Conservation (phyloP, 2,329 filamentous ascomycete species). For the Madurella fahalii region DNA sequence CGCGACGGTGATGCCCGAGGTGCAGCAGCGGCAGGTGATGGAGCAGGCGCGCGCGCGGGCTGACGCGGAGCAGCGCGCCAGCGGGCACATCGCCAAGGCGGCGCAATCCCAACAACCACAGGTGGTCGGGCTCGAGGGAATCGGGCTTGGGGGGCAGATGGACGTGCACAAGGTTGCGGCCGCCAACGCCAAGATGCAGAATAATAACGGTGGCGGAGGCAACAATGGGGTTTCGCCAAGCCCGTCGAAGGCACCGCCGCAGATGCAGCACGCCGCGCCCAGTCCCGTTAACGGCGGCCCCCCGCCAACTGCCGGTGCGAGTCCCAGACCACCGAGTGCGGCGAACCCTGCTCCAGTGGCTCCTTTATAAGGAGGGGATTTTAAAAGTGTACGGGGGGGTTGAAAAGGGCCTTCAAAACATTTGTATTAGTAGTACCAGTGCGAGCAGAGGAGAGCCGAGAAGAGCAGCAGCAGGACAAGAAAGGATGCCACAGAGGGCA, state of each 20-base stretch:
- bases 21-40: constrained; percentile 47
- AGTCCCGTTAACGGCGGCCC: constrained; percentile 19
- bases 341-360: constrained; percentile 8
- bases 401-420: not conserved
- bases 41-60: constrained; percentile 49
- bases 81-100: constrained; percentile 42
- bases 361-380: not conserved
- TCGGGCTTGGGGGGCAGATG: constrained; percentile 34
- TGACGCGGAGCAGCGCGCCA: constrained; percentile 33
- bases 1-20: constrained; percentile 47
- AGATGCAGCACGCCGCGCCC: constrained; percentile 19
- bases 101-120: constrained; percentile 38
- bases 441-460: not conserved
- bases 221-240: constrained; percentile 13
- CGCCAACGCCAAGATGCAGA: constrained; percentile 36
- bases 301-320: not conserved
- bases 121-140: constrained; percentile 35
- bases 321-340: not conserved
- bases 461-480: not conserved
- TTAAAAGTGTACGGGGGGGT: not conserved
- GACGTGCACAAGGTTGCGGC: constrained; percentile 35
- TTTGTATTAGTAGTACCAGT: not conserved
- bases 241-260: constrained; percentile 10
- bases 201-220: constrained; percentile 21
- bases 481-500: not conserved